phyloP scores from a whole-genome alignment of 2,329 filamentous ascomycete genomes.

The Sclerotinia nivalis region DNA sequence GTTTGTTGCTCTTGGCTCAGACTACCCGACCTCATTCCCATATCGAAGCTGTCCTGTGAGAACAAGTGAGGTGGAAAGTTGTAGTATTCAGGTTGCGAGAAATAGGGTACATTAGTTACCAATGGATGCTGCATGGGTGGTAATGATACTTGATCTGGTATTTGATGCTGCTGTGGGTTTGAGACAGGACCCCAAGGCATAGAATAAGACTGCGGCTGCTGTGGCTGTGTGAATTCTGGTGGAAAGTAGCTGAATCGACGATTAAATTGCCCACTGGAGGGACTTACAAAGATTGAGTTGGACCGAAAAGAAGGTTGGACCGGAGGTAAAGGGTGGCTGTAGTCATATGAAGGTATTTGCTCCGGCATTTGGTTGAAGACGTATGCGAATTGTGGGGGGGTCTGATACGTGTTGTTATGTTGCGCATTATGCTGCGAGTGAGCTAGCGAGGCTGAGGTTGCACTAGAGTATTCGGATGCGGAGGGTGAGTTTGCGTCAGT shows the following conservation, averaged over 20 bases:
- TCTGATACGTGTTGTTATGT: conserved; percentile 23
- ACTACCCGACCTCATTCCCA: conserved; percentile 60
- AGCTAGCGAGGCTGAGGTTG: conserved; percentile 42
- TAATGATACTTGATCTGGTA: conserved; percentile 25
- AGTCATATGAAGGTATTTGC: conserved; percentile 40
- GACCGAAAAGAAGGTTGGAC: conserved; percentile 59
- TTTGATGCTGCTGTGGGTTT: conserved; percentile 24
- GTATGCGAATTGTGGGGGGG: conserved; percentile 57
- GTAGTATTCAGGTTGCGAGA: conserved; percentile 37
- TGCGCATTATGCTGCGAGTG: conserved; percentile 44
- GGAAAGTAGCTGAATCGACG: conserved; percentile 65
- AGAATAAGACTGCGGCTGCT: conserved; percentile 36
- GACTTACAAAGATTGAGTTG: conserved; percentile 65
- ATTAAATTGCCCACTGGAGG: conserved; percentile 53
- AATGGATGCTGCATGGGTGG: conserved; percentile 27
- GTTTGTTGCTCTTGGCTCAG: conserved; percentile 79
- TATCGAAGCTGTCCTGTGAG: conserved; percentile 47
- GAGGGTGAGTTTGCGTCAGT: conserved; percentile 51
- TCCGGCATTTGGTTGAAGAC: conserved; percentile 59
- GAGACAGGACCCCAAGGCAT: conserved; percentile 38
- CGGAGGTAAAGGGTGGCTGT: conserved; percentile 30
- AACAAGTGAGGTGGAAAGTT: conserved; percentile 38
- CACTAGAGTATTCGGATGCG: conserved; percentile 45
- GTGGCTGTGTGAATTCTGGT: conserved; percentile 49
- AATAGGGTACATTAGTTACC: conserved; percentile 37